Conservation (phyloP, 192 early-diverging fungal species). For the Pilobolus umbonatus region DNA sequence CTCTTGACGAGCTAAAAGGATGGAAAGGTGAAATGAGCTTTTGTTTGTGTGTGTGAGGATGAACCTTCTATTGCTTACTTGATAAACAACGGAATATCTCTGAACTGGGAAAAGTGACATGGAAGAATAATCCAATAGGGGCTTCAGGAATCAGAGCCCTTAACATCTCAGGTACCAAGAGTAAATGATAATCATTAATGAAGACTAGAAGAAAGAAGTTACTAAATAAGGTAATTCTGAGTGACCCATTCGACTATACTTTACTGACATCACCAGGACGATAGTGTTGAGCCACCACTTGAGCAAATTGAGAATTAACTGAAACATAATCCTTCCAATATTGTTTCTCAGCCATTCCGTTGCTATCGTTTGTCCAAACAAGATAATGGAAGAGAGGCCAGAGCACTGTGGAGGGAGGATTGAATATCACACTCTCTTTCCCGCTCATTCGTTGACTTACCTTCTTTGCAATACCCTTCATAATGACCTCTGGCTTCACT, state of each 20-base stretch:
- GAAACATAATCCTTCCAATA: slow-evolving; percentile 80
- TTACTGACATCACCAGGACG: slow-evolving; percentile 73
- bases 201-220: slow-evolving; percentile 58
- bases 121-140: slow-evolving; percentile 91
- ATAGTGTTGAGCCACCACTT: slow-evolving; percentile 68
- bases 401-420: slow-evolving; percentile 78
- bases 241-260: background rate
- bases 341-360: slow-evolving; percentile 57
- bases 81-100: slow-evolving; percentile 94
- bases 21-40: too few species aligned
- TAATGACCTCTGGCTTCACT: slow-evolving; percentile 79
- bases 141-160: slow-evolving; percentile 78
- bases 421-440: background rate
- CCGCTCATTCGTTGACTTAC: slow-evolving; percentile 32
- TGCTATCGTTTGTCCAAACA: slow-evolving; percentile 71
- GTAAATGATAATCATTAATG: slow-evolving; percentile 97
- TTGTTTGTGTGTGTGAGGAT: too few species aligned
- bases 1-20: slow-evolving; percentile 60
- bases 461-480: slow-evolving; percentile 95
- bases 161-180: slow-evolving; percentile 87
- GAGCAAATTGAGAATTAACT: slow-evolving; percentile 79
- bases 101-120: slow-evolving; percentile 94
- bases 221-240: background rate
- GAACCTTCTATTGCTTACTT: slow-evolving; percentile 34
- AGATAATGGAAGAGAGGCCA: slow-evolving; percentile 98